Conservation (phyloP, 306 rosid species). For the Inga oerstediana region DNA sequence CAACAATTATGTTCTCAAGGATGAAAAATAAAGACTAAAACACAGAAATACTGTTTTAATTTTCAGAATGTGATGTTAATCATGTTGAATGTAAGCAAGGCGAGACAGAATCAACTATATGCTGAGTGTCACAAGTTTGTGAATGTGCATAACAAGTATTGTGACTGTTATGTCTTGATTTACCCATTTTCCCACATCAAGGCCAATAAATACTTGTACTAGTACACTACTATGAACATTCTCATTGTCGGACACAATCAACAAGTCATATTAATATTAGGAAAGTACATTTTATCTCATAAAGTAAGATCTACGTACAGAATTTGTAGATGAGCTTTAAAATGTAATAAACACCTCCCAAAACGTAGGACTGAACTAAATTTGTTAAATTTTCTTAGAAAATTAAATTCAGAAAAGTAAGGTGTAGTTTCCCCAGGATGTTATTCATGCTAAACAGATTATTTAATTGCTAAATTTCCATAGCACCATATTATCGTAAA, state of each 20-base stretch:
- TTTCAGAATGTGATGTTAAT: neutral
- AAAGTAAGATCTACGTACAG: neutral
- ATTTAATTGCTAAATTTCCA: neutral
- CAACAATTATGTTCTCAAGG: neutral
- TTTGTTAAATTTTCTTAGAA: neutral
- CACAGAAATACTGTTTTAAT: neutral
- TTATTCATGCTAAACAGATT: neutral
- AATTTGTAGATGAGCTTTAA: neutral
- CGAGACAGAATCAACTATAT: neutral
- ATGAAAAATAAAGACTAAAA: neutral
- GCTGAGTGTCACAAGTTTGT: neutral
- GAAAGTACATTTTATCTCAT: neutral
- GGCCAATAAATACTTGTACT: neutral
- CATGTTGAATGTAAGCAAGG: neutral
- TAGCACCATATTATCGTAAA: neutral
- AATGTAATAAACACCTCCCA: neutral
- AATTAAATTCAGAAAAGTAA: neutral
- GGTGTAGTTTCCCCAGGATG: neutral
- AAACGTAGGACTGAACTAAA: neutral
- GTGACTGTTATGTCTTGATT: neutral
- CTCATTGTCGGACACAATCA: neutral
- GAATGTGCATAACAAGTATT: slow-evolving; percentile 1
- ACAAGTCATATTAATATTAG: neutral
- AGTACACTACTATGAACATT: neutral
- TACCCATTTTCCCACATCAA: neutral